Conservation (phyloP, 176 grass and related monocot species). For the Carex littledalei region DNA sequence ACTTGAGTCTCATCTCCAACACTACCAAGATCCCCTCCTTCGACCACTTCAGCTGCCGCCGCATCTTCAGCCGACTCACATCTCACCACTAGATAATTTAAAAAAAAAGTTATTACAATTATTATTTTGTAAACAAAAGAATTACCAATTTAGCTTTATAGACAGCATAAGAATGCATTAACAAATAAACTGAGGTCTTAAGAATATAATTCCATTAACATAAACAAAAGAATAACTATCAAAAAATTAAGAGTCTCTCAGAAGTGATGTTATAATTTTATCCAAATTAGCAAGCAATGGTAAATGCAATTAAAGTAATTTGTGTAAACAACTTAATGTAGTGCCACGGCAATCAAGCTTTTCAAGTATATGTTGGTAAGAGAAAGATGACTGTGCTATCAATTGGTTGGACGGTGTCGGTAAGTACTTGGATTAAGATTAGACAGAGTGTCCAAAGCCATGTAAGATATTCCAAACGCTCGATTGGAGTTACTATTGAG, state of each 20-base stretch:
- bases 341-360: no score
- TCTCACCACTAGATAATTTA: constrained; percentile 41
- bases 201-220: background rate
- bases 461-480: no score
- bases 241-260: background rate
- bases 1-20: constrained; percentile 88
- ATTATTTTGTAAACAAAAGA: background rate
- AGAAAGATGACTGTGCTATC: no score
- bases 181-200: background rate
- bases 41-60: constrained; percentile 75
- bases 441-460: no score
- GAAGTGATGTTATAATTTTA: background rate
- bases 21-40: constrained; percentile 74
- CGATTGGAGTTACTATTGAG: no score
- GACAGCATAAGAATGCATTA: background rate
- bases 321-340: background rate
- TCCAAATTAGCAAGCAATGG: background rate
- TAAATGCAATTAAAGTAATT: background rate
- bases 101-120: background rate
- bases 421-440: no score
- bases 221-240: background rate
- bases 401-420: no score
- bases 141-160: background rate
- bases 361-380: no score
- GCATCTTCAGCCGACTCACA: constrained; percentile 76